A percentile compares a stretch with the other conserved stretches of the same genome.
Conservation (phyloP, 371 early-diverging fungal genomes). For the Dichotomocladium elegans region DNA sequence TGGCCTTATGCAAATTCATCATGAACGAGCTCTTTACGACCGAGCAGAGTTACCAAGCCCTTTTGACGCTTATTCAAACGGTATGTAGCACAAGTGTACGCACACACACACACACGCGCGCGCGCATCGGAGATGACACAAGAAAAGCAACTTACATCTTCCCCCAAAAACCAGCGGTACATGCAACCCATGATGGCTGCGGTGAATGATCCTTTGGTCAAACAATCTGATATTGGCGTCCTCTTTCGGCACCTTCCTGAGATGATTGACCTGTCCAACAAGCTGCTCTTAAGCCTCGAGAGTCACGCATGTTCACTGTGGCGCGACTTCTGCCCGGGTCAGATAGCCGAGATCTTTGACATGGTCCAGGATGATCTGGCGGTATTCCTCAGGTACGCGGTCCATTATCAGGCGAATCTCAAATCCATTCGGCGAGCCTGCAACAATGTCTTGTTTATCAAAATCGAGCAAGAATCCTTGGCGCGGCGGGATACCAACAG, state of each 20-base stretch:
- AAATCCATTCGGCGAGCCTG: constrained; percentile 36
- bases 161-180: constrained; percentile 27
- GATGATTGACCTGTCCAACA: constrained; percentile 26
- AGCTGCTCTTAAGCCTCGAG: constrained; percentile 18
- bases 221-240: constrained; percentile 27
- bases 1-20: constrained; percentile 19
- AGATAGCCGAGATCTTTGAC: constrained; percentile 26
- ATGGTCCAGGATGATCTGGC: constrained; percentile 22
- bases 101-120: neutral
- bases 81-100: constrained; percentile 22
- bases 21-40: constrained; percentile 20
- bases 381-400: constrained; percentile 41
- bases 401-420: constrained; percentile 36
- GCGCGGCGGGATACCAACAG: constrained; percentile 36
- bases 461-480: constrained; percentile 43
- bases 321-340: constrained; percentile 7
- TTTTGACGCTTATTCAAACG: constrained; percentile 27
- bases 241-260: constrained; percentile 36
- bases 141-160: no score
- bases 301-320: constrained; percentile 7
- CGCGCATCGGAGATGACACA: neutral
- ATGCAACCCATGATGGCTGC: constrained; percentile 37
- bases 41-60: constrained; percentile 26
- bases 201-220: constrained; percentile 23
- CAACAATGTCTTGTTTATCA: constrained; percentile 32